Base-by-base conservation (phyloP, 805 yeast species). In the Cyberlindnera mississippiensis region DNA sequence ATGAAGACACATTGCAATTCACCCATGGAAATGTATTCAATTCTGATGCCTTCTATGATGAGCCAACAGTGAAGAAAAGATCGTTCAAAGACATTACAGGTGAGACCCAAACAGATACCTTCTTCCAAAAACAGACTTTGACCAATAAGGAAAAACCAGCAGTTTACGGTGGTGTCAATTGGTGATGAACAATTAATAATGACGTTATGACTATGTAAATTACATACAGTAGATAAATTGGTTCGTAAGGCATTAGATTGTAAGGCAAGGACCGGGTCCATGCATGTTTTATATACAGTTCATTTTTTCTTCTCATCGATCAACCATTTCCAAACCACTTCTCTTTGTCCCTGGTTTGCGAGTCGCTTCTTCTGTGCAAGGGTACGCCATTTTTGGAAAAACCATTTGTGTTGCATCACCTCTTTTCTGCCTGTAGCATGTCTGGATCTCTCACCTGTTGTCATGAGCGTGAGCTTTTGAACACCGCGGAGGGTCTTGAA, bases 401-500 rank as follows among this genome's bases (percentile, higher is more conserved):
- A 40, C 35, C 39, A 35, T 13, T 37, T 30, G 5, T 37, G 26
- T 12, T 34, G 19, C 30, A 28, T 28, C 1, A 26, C 38, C 4
- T 11, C 14, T 3, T 33, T 28, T 16, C 32, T 35, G 2, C 35
- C 30, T 15, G 24, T 10, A 2, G 36, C 24, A n/a, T 42, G 40
- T 14, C 27, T 42, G 11, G 37, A 26, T 16, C 35, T 35, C 10
- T 41, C 49, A 18, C 47, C 51, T 18, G 48, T 47, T 3, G 67
- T 61, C 56, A 76, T 77, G 75, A 83, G 76, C 1, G 90, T 81
- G 52, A 85, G 61, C 45, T 72, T 77, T 44, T 84, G 88, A 0
- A 85, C 87, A 14, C 74, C 65, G 40, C 73, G 69, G 32, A 85
- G 61, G 13, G 76, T 76, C 34, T 69, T 67, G 61, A 82, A 77